Evolutionary conservation across 805 yeast species (phyloP), one percentile per base, ranked within the genome.

Genomic region (Saturnispora ahearnii): DNA sequence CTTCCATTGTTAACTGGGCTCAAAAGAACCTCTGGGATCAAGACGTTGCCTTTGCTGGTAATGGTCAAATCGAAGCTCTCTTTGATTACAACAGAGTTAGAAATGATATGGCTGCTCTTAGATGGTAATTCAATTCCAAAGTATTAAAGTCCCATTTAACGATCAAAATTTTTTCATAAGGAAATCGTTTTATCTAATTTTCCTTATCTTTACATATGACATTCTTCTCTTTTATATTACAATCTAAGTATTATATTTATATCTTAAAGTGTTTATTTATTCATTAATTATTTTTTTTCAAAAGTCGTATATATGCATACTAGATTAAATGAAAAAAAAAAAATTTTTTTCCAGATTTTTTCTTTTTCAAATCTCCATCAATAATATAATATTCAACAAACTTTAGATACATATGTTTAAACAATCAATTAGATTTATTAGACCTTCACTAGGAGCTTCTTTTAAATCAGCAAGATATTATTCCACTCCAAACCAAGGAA

Each of bases 61-160:
- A 86, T 56, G 95, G 95, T 70, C 86, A 82, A 73, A 84, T 84
- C 72, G 95, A 86, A 77, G 87, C 74, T 58, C 73, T 86, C 70
- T 73, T 85, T 66, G 95, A 86, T 69, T 86, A 86, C 80, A 75
- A 73, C 79, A 82, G 91, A 81, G 72, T 81, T 68, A 84, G 95
- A 82, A 83, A 82, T 71, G 90, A 84, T 63, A 86, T 87, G 89
- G 79, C 93, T 62, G 78, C 84, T 87, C 74, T 84, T 82, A 85
- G 95, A 84, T 79, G 84, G 84, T 79, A 67, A 68, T 22, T 53
- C 26, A 43, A 13, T 10, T 10, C 12, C 13, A 18, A 18, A 36
- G 24, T 44, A 37, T 30, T n/a, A 40, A 30, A 21, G 18, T 36
- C 40, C 40, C 40, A 36, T 36, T 36, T 36, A 36, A 36, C 21